Evolutionary conservation across 1,139 yeast genomes (phyloP).

Genomic region (Geotrichum armillariae): DNA sequence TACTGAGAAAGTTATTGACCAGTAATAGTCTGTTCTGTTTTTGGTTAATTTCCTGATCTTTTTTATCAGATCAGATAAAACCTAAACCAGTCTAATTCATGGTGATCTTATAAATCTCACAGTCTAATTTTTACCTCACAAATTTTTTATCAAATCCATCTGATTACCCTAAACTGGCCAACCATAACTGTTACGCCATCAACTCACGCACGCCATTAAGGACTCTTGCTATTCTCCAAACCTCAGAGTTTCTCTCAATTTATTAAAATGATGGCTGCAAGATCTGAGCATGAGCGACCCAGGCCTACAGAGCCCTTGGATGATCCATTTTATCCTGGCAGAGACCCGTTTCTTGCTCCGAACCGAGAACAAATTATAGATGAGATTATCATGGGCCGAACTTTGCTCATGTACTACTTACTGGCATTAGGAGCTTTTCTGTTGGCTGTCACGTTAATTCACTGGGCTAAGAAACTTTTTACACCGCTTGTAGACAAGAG

Average conservation of each 20-base stretch:
- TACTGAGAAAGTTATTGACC: too few relatives aligned
- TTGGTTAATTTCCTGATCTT: too few relatives aligned
- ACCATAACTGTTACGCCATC: neutral
- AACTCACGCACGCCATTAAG: neutral
- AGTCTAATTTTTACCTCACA: neutral
- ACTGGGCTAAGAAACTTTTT: neutral
- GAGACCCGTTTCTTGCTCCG: constrained; percentile 4
- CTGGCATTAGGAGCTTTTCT: neutral
- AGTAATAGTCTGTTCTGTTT: too few relatives aligned
- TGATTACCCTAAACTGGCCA: neutral
- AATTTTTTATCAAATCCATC: neutral
- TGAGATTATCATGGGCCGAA: constrained; percentile 12
- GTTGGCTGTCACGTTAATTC: neutral
- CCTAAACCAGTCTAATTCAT: neutral
- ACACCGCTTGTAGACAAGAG: neutral
- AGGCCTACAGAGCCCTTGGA: neutral
- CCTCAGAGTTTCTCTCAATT: neutral
- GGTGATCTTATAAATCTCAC: neutral
- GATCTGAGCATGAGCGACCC: neutral
- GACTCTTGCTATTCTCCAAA: neutral
- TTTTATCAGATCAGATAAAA: neutral
- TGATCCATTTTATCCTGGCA: constrained; percentile 1
- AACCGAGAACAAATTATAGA: constrained; percentile 1
- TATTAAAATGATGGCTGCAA: neutral
- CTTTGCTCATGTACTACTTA: neutral